phyloP scores from a whole-genome alignment of 2,329 filamentous ascomycete species.

The Trichophyton simii region DNA sequence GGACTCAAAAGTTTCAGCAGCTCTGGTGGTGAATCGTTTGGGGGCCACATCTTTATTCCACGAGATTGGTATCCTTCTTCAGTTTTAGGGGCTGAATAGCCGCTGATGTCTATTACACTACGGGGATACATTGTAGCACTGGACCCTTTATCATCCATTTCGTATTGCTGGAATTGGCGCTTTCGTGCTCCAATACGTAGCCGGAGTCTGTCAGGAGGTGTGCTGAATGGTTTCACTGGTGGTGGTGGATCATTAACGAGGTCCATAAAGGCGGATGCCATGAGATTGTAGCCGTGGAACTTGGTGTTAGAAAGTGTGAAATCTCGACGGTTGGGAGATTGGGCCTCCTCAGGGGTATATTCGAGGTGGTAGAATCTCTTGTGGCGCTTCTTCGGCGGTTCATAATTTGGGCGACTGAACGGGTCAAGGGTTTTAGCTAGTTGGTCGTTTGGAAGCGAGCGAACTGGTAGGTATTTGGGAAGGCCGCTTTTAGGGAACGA shows the following conservation, averaged over 20 bases:
- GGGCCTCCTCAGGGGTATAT: slow-evolving; percentile 20
- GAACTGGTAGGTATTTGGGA: slow-evolving; percentile 12
- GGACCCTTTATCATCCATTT: slow-evolving; percentile 19
- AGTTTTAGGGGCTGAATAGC: slow-evolving; percentile 18
- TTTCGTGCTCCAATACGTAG: slow-evolving; percentile 33
- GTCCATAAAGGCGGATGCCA: slow-evolving; percentile 31
- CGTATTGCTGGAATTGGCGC: slow-evolving; percentile 28
- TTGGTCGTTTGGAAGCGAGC: slow-evolving; percentile 19
- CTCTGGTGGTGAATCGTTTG: slow-evolving; percentile 27
- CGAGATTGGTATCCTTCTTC: slow-evolving; percentile 31
- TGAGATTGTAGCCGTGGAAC: slow-evolving; percentile 31
- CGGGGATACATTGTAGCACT: slow-evolving; percentile 20
- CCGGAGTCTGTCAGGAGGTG: slow-evolving; percentile 28
- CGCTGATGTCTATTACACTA: slow-evolving; percentile 13
- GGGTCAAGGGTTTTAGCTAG: slow-evolving; percentile 20
- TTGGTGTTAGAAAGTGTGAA: slow-evolving; percentile 36
- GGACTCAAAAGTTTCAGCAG: slow-evolving; percentile 31
- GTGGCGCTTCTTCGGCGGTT: slow-evolving; percentile 27
- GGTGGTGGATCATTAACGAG: slow-evolving; percentile 30
- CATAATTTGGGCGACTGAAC: slow-evolving; percentile 22
- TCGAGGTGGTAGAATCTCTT: slow-evolving; percentile 30
- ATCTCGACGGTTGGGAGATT: slow-evolving; percentile 20
- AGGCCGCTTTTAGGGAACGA: slow-evolving; percentile 6
- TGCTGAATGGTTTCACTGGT: slow-evolving; percentile 16
- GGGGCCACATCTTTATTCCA: slow-evolving; percentile 32